phyloP scores from a whole-genome alignment of 2,329 filamentous ascomycete genomes.

The Neofusicoccum ribis region DNA sequence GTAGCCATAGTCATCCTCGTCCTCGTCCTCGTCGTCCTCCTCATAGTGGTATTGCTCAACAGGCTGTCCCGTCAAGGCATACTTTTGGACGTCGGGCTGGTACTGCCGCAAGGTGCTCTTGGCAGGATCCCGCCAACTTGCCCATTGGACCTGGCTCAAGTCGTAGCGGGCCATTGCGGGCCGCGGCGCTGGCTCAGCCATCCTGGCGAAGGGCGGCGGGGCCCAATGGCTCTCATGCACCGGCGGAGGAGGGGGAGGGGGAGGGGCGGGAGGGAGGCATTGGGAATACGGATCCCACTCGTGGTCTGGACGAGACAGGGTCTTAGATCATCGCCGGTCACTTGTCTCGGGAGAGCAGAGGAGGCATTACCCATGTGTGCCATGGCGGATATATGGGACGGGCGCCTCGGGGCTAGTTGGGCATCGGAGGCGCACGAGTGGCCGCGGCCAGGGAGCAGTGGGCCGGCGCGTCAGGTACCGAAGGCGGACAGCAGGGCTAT shows the following conservation, averaged over 20 bases:
- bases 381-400: slow-evolving; percentile 12
- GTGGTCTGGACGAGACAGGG: neutral
- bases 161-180: neutral
- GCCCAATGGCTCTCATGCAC: neutral
- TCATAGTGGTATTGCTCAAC: neutral
- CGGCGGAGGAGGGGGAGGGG: neutral
- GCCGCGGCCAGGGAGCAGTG: neutral
- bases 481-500: neutral
- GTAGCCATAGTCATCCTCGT: neutral
- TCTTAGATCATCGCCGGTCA: slow-evolving; percentile 8
- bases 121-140: neutral
- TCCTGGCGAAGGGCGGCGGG: neutral
- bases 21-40: neutral
- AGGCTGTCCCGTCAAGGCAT: neutral
- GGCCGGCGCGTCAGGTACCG: slow-evolving; percentile 3
- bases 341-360: neutral
- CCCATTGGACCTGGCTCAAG: neutral
- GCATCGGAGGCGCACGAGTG: slow-evolving; percentile 4
- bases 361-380: neutral
- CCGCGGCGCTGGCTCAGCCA: neutral
- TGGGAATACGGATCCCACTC: neutral
- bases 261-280: neutral
- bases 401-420: neutral
- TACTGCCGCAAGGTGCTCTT: neutral
- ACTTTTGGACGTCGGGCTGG: neutral